Evolutionary conservation across 441 rosid genomes (phyloP), one percentile per base, ranked within the genome.

Genomic region (Croton laevigatus): DNA sequence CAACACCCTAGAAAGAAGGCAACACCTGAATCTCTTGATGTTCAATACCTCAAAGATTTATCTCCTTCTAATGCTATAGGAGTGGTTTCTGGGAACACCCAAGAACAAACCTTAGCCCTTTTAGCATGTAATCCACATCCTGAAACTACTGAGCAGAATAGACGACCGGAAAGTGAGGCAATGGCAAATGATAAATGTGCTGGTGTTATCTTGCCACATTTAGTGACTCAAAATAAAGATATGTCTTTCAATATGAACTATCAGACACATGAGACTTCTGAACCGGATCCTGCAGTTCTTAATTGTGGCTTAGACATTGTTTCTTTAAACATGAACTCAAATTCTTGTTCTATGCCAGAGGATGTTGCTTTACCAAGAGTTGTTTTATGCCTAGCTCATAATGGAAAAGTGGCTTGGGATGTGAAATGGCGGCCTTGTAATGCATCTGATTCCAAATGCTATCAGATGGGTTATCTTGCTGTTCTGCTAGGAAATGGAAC

Each of bases 321-420:
- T 71, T 52, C 79, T 22, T 62, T 68, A 19, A 79, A 65, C 45
- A 59, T 27, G 37, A 72, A 74, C 68, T 66, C 60, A 19, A 65
- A 53, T 62, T 66, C 77, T 71, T 69, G 71, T 73, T 67, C 78
- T 58, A 66, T 88, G 59, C 80, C 85, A 2, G 76, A 75, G 75
- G 85, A 84, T 75, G 71, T 82, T 59, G 81, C 86, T 53, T 82
- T 91, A 59, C 98, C 98, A 67, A 88, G 89, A 79, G 77, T 88
- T 71, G 85, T 91, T 52, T 72, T 91, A 64, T 95, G 97, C 84
- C 81, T 95, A 23, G 94, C 97, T 70, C 98, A 93, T 79, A 86
- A 87, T 75, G 99, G 95, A 80, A 91, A 91, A 85, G 97, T 91
- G 79, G 95, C 80, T 20, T 91, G 97, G 97, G 98, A 93, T 77